Percentiles rank a stretch among this genome's conserved stretches.
phyloP scores from a whole-genome alignment of 768 basidiomycete species.

The Mrakia blollopis region DNA sequence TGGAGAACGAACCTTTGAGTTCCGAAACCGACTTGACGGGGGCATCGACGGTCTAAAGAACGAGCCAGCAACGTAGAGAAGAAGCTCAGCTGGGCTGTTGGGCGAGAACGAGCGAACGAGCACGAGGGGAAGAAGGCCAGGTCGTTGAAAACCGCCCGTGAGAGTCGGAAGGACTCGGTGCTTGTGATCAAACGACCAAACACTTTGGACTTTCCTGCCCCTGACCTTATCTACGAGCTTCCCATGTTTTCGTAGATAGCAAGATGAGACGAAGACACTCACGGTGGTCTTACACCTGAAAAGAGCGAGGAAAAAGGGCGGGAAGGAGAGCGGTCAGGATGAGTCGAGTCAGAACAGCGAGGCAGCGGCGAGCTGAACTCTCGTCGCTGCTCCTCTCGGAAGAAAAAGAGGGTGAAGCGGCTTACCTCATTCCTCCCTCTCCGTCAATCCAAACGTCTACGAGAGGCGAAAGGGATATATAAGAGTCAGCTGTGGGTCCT shows the following conservation, averaged over 20 bases:
- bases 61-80: no score
- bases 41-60: conserved; percentile 23
- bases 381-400: not conserved
- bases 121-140: not conserved
- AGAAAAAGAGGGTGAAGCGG: not conserved
- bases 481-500: conserved; percentile 8
- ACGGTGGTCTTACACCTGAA: conserved; percentile 96
- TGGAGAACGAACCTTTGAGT: conserved; percentile 28
- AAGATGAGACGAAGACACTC: conserved; percentile 39
- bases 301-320: not conserved
- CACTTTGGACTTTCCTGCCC: no score
- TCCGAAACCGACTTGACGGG: conserved; percentile 28
- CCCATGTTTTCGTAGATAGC: not conserved
- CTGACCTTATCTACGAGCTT: not conserved
- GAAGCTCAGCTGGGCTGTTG: no score
- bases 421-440: conserved; percentile 54
- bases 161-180: not conserved
- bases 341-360: not conserved
- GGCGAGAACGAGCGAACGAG: no score
- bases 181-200: not conserved
- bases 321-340: not conserved
- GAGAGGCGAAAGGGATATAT: conserved; percentile 12
- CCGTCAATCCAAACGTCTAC: conserved; percentile 98
- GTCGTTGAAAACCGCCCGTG: not conserved
- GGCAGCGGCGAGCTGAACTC: no score